phyloP scores from a whole-genome alignment of 305 asterid species.

The Fraxinus paxiana region DNA sequence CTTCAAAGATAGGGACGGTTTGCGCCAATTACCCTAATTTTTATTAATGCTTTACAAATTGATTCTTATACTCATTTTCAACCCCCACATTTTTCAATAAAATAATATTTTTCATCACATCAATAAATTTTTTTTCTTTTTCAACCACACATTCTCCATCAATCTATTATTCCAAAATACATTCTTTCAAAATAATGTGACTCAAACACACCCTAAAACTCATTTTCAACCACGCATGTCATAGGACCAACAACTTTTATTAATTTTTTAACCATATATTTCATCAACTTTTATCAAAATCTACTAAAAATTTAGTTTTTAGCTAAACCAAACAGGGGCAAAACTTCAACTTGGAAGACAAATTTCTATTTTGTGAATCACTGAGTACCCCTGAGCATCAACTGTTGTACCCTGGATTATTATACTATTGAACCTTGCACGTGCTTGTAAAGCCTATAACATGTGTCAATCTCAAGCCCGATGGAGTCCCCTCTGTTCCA shows the following conservation, averaged over 20 bases:
- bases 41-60: too few species aligned
- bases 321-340: neutral
- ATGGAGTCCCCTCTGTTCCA: neutral
- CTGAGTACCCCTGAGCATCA: neutral
- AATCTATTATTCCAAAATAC: too few species aligned
- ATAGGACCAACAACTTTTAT: neutral
- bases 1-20: too few species aligned
- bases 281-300: neutral
- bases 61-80: too few species aligned
- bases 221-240: neutral
- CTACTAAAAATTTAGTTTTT: neutral
- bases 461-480: neutral
- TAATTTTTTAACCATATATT: neutral
- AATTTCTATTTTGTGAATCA: neutral
- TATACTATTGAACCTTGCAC: neutral
- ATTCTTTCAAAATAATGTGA: too few species aligned
- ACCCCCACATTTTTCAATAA: too few species aligned
- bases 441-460: neutral
- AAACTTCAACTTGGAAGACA: constrained; percentile 2
- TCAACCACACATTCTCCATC: too few species aligned
- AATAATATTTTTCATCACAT: too few species aligned
- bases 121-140: too few species aligned
- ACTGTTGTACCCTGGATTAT: neutral
- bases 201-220: neutral
- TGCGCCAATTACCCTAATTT: too few species aligned